A percentile compares a stretch with the other conserved stretches of the same genome.
phyloP scores from a whole-genome alignment of 2,329 filamentous ascomycete species.

The Penicillium glabrum region DNA sequence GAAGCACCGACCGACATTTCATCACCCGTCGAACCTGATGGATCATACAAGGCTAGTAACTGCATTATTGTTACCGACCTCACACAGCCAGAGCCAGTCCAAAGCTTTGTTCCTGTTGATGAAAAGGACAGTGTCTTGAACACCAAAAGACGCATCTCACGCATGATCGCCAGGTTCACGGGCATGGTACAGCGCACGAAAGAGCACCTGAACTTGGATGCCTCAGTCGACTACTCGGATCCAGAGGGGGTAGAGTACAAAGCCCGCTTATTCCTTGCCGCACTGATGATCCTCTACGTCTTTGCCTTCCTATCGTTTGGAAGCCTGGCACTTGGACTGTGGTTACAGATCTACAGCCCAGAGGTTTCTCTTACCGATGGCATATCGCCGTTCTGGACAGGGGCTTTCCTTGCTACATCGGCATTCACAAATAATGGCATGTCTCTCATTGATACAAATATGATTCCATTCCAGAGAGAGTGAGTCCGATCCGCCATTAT shows the following conservation, averaged over 20 bases:
- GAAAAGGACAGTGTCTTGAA: neutral
- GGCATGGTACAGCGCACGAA: neutral
- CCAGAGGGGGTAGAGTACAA: slow-evolving; percentile 44
- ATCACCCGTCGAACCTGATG: neutral
- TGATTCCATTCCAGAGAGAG: slow-evolving; percentile 46
- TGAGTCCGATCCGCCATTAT: slow-evolving; percentile 6
- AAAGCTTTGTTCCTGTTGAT: neutral
- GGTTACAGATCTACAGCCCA: slow-evolving; percentile 43
- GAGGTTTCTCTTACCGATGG: slow-evolving; percentile 46
- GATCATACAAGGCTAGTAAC: neutral
- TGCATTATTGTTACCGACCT: neutral
- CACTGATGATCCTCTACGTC: slow-evolving; percentile 46
- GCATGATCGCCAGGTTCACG: neutral
- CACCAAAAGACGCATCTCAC: neutral
- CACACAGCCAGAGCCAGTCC: neutral
- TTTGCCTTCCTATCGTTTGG: slow-evolving; percentile 48
- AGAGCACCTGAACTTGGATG: neutral
- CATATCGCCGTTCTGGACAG: slow-evolving; percentile 50
- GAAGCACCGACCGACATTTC: neutral
- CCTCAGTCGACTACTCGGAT: slow-evolving; percentile 33
- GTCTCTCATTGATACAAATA: slow-evolving; percentile 54
- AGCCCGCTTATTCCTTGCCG: slow-evolving; percentile 34
- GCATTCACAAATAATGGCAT: slow-evolving; percentile 58
- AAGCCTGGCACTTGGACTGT: slow-evolving; percentile 48
- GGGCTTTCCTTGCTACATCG: slow-evolving; percentile 53